These are phyloP conservation scores for Oryza meyeriana DNA, from an alignment of 176 grass and related monocot species.

Conservation along the genomic window DNA sequence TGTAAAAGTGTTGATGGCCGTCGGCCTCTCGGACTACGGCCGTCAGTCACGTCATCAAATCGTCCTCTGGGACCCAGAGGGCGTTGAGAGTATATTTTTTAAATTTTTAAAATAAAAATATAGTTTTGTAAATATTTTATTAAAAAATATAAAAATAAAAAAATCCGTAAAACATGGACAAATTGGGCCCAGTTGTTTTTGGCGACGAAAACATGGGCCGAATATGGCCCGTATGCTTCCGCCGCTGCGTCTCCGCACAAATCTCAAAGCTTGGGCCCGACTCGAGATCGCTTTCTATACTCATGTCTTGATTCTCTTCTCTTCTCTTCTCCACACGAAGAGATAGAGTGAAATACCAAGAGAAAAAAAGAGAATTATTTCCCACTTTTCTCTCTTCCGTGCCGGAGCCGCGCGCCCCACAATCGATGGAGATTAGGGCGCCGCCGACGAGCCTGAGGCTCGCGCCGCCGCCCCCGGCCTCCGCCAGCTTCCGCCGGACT, in stretches of 20 bases:
- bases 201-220: not conserved
- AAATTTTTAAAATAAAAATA: too few species aligned
- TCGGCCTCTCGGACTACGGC: too few species aligned
- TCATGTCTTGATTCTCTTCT: not conserved
- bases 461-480: not conserved
- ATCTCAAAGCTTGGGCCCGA: not conserved
- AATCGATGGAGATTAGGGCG: slow-evolving; percentile 49
- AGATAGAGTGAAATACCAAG: slow-evolving; percentile 14
- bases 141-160: too few species aligned
- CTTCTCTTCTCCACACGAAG: slow-evolving; percentile 45
- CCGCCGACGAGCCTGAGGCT: slow-evolving; percentile 41
- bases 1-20: too few species aligned
- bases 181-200: not conserved
- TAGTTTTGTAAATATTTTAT: too few species aligned
- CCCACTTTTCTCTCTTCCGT: not conserved
- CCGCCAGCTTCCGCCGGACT: slow-evolving; percentile 21
- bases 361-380: not conserved
- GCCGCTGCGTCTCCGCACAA: not conserved
- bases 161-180: too few species aligned
- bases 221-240: not conserved
- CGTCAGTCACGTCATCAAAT: too few species aligned
- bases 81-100: too few species aligned
- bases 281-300: slow-evolving; percentile 9
- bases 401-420: not conserved
- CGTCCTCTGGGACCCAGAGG: too few species aligned